Evolutionary conservation across 192 early-diverging fungal genomes (phyloP), one percentile per base, ranked within the genome.

Genomic region (Spinellus fusiger): DNA sequence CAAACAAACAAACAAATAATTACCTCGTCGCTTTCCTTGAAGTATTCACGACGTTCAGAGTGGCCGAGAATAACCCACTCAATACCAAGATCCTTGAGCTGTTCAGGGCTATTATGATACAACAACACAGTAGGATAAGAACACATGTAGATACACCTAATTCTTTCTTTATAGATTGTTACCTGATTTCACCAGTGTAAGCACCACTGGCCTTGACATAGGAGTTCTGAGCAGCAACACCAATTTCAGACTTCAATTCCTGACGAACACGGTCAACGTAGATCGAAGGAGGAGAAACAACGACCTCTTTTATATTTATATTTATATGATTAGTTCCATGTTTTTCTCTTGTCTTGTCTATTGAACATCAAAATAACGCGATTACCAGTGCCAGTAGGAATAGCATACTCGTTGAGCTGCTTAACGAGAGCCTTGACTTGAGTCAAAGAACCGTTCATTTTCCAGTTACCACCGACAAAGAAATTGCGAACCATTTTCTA

Each of bases 41-140:
- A 93, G 72, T 92, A 86, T 74, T 91, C 90, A 70, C 98, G 86
- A 69, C 98, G 91, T 76, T 99, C 98, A 64, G 95, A 98, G 86
- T 99, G 98, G 57, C 98, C 98, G 65, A 98, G 77, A 66, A 99
- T 94, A 56, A 89, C 89, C 98, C 98, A 99, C 58, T 87, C 82
- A 68, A 98, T 89, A 61, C 81, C 84, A 26, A 99, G 77, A 68
- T 99, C 98, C 82, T 93, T 95, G 71, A 99, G 84, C 84, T 93
- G 88, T 74, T 95, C 94, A 61, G 89, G 81, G 73, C 87, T 86
- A 49, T 29, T 20, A 26, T 12, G 31, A 26, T 40, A 55, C 16
- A 40, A 40, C 8, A 15, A 50, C 27, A 50, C 22, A 27, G 22
- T 33, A 32, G 16, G 27, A 47, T 20, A 56, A 18, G 54, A 10